Evolutionary conservation across 2,329 filamentous ascomycete species (phyloP).

Genomic region (Pseudopyricularia cyperi): DNA sequence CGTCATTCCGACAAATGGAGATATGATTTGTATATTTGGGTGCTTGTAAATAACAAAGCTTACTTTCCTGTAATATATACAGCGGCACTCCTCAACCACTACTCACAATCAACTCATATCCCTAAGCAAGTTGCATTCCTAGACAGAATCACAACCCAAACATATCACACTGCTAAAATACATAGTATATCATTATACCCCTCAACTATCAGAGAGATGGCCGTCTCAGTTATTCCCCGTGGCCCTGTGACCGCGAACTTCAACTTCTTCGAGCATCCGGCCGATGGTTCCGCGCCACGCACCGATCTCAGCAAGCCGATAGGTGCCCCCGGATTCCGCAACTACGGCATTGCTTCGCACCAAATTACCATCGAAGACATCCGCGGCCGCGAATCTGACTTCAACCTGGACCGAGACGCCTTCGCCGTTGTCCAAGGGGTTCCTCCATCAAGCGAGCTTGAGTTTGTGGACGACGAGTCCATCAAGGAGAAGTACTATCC

Average conservation of each 20-base stretch:
- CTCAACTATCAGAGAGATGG: background rate
- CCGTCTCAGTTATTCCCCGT: background rate
- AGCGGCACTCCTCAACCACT: too few relatives aligned
- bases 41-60: too few relatives aligned
- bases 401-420: slow-evolving; percentile 33
- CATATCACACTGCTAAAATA: background rate
- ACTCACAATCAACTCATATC: too few relatives aligned
- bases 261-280: slow-evolving; percentile 15
- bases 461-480: slow-evolving; percentile 55
- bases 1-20: background rate
- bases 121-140: background rate
- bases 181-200: background rate
- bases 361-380: slow-evolving; percentile 56
- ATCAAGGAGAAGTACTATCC: slow-evolving; percentile 71
- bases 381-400: slow-evolving; percentile 47
- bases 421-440: slow-evolving; percentile 54
- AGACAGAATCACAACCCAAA: background rate
- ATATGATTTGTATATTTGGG: too few relatives aligned
- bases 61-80: too few relatives aligned
- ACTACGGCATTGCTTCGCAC: slow-evolving; percentile 41
- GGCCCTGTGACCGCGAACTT: slow-evolving; percentile 11
- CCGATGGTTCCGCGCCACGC: slow-evolving; percentile 12
- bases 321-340: slow-evolving; percentile 46
- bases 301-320: slow-evolving; percentile 33
- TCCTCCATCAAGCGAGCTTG: slow-evolving; percentile 38